Percentiles rank a stretch among this genome's conserved stretches.
Conservation (phyloP, 1,284 basidiomycete genomes). For the Malassezia yamatoensis region DNA sequence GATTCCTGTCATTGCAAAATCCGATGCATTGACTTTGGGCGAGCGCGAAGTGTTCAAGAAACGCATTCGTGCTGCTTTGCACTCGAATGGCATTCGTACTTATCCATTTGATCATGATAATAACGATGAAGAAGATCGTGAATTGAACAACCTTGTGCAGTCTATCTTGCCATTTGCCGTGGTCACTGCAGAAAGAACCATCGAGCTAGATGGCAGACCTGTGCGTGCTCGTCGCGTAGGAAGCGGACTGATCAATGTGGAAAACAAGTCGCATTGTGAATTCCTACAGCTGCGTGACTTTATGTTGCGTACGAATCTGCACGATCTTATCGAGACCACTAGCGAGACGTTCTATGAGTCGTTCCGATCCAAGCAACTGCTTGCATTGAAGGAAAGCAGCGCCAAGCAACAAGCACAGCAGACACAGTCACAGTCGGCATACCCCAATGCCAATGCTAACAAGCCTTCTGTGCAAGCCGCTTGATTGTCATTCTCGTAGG, state of each 20-base stretch:
- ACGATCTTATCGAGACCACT: constrained; percentile 97
- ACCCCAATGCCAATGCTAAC: constrained; percentile 9
- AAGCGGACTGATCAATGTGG: constrained; percentile 96
- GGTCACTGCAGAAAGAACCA: constrained; percentile 85
- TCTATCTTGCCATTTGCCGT: constrained; percentile 91
- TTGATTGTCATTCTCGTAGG: not conserved
- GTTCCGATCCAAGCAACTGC: constrained; percentile 91
- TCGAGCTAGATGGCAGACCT: constrained; percentile 87
- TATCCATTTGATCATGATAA: constrained; percentile 98
- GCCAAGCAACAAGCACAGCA: constrained; percentile 40
- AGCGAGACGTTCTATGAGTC: constrained; percentile 98
- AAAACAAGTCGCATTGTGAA: constrained; percentile 85
- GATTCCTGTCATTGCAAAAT: constrained; percentile 95
- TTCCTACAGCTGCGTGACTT: constrained; percentile 96
- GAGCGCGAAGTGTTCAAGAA: constrained; percentile 60
- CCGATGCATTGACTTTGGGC: constrained; percentile 86
- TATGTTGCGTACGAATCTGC: constrained; percentile 76
- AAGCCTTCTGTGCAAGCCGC: not conserved
- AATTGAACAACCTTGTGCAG: constrained; percentile 77
- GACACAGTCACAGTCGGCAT: constrained; percentile 14
- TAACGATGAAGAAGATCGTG: constrained; percentile 76
- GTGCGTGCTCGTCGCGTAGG: constrained; percentile 93
- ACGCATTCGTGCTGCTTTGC: constrained; percentile 82
- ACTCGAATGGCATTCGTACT: constrained; percentile 81
- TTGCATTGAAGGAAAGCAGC: constrained; percentile 70